Base-by-base conservation (phyloP, 108 stramenopile genomes). In the Phaeodactylum tricornutum region DNA sequence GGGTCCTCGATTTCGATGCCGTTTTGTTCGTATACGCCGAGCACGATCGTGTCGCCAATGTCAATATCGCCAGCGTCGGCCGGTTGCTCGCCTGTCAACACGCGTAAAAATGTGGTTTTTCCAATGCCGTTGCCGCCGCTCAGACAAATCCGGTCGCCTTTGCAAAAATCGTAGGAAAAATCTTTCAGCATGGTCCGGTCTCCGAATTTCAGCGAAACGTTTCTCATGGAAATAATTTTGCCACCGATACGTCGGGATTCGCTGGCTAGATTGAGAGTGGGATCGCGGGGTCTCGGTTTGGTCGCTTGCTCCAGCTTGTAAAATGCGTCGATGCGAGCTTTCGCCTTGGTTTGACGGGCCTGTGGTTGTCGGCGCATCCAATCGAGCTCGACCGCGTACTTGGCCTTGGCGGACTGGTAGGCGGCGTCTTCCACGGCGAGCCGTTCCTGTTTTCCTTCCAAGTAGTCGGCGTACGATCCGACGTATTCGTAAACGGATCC, bases 351-450 rank as follows among this genome's bases (percentile, higher is more conserved):
- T 53, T 65, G 29, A 34, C 74, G 59, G 4, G 74, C 74, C 40
- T 74, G 78, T 12, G 89, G 89, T 58, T 91, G 89, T 19, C 77
- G 58, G 45, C 89, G 65, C 84, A 91, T 91, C 89, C 89, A 91
- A 22, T 81, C 87, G 32, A 87, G 62, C 42, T 70, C 72, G 19
- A 50, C 42, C 22, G 61, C 58, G 51, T 72, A 82, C 50, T 79
- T 81, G n/a, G 62, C 53, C 59, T 81, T 81, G 29, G 78, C 77
- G 24, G 67, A 55, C 46, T 62, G 53, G 4, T 69, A 20, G 1
- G 77, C 81, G 47, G 79, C 73, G 48, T 84, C 84, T 55, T 91
- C 80, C 34, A 41, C 52, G 6, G 76, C 84, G 41, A 81, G 57
- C 37, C 89, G 54, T 33, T 67, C 84, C 48, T 72, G 72, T 52